phyloP scores from a whole-genome alignment of 176 grass and related monocot species.

The Bromus sterilis region DNA sequence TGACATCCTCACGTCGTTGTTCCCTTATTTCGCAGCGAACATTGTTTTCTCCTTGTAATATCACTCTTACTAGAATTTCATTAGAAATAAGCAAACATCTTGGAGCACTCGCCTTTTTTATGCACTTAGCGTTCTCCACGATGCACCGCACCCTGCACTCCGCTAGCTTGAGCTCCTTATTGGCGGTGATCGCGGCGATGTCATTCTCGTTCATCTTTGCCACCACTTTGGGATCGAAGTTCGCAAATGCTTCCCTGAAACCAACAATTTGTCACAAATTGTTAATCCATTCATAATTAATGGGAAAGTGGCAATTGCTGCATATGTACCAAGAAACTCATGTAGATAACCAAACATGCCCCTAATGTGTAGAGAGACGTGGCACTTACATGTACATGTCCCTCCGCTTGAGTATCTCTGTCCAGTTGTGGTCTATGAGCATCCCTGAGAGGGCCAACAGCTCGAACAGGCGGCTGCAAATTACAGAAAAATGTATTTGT shows the following conservation, averaged over 20 bases:
- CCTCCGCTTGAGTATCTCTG: conserved; percentile 89
- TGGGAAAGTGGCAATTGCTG: not conserved
- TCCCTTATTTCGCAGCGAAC: not conserved
- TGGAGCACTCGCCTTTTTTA: conserved; percentile 50
- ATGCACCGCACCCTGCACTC: conserved; percentile 78
- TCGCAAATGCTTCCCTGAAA: conserved; percentile 54
- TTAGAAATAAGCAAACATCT: not conserved
- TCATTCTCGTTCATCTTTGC: conserved; percentile 72
- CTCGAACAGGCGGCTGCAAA: conserved; percentile 71
- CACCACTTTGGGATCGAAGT: conserved; percentile 52
- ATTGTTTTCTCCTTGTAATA: not conserved
- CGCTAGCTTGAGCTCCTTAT: conserved; percentile 74
- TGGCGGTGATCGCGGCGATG: conserved; percentile 42
- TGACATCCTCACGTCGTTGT: not conserved
- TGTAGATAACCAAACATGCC: too few species aligned
- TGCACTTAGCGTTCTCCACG: conserved; percentile 91
- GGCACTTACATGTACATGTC: conserved; percentile 66
- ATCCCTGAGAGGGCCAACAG: conserved; percentile 78
- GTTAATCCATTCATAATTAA: not conserved
- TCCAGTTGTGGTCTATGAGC: conserved; percentile 96
- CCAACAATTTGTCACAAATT: not conserved
- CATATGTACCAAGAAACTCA: not conserved
- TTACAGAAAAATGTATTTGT: not conserved
- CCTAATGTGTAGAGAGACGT: not conserved
- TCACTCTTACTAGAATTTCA: not conserved